Conservation (phyloP, 768 basidiomycete species). For the Auricularia sp. region DNA sequence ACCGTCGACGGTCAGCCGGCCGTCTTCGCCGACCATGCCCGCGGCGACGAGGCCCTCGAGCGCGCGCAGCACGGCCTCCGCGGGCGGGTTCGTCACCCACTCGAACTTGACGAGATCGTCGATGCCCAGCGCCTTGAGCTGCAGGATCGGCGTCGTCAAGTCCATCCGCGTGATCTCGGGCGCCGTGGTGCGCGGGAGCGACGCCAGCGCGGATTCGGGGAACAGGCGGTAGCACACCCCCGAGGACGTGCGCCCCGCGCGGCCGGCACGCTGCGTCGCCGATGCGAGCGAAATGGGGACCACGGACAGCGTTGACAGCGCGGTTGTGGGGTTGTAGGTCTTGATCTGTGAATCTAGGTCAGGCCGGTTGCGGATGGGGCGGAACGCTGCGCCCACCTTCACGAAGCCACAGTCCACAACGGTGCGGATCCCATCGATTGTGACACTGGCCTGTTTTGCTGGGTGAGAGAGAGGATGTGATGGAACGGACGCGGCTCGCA, state of each 20-base stretch:
- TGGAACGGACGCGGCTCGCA: slow-evolving; percentile 17
- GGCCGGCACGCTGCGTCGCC: slow-evolving; percentile 85
- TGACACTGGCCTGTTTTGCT: slow-evolving; percentile 70
- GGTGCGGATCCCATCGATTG: slow-evolving; percentile 90
- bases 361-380: background rate
- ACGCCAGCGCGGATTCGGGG: slow-evolving; percentile 47
- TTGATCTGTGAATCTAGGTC: slow-evolving; percentile 49
- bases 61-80: slow-evolving; percentile 75
- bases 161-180: slow-evolving; percentile 90
- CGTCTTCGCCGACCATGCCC: slow-evolving; percentile 78
- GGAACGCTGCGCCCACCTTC: slow-evolving; percentile 48
- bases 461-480: background rate
- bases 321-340: slow-evolving; percentile 78
- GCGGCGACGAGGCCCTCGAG: slow-evolving; percentile 73
- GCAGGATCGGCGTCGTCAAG: slow-evolving; percentile 82
- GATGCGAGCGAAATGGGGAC: slow-evolving; percentile 83
- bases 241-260: slow-evolving; percentile 87
- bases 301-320: slow-evolving; percentile 73
- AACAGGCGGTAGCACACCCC: slow-evolving; percentile 93
- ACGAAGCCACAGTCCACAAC: slow-evolving; percentile 94
- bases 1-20: slow-evolving; percentile 66
- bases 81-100: slow-evolving; percentile 84
- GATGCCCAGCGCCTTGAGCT: slow-evolving; percentile 90
- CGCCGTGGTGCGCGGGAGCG: slow-evolving; percentile 59
- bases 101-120: slow-evolving; percentile 95